Base-by-base conservation (phyloP, 2,329 filamentous ascomycete species). In the Trichoderma sp. region DNA sequence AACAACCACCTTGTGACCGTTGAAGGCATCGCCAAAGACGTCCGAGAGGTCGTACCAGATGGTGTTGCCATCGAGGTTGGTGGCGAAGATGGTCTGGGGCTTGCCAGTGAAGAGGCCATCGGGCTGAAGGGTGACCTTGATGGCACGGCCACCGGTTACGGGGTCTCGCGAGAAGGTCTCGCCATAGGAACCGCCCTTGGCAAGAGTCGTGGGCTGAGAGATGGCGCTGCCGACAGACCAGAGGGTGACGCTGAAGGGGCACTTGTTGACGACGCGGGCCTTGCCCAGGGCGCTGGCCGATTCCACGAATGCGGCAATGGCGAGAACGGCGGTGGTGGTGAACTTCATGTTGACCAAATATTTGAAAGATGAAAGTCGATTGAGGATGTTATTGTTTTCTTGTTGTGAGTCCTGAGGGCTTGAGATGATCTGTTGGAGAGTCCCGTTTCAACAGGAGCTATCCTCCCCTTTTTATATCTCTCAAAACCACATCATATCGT, bases 31-130 rank as follows among this genome's bases (percentile, higher is more conserved):
- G n/a, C 80, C 80, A 57, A 81, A 81, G 17, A 80, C 76, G 68
- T 76, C 75, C 71, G 74, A 78, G 27, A 82, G 71, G 68, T 81
- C 80, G 67, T 81, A 81, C 77, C 77, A 82, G 61, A 82, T 67
- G 6, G 68, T 69, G 61, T 48, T 68, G 64, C 71, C 72, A 59
- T 79, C 76, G 35, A 81, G 76, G 72, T 71, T 80, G 72, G 79
- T 80, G 39, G 80, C 79, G 56, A 78, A 80, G 69, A 77, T 75
- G 71, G 76, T 78, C 76, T 82, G 78, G 27, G 80, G 73, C n/a
- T 76, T 75, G 69, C 78, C 78, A 3, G 74, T 78, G 75, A 74
- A 80, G 50, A 82, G 74, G 45, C 80, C 80, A 69, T 81, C 74
- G 29, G 73, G 60, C 1, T 71, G 67, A 25, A 67, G 54, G 8